Base-by-base conservation (phyloP, 345 rosid species). In the Citrus inodora region DNA sequence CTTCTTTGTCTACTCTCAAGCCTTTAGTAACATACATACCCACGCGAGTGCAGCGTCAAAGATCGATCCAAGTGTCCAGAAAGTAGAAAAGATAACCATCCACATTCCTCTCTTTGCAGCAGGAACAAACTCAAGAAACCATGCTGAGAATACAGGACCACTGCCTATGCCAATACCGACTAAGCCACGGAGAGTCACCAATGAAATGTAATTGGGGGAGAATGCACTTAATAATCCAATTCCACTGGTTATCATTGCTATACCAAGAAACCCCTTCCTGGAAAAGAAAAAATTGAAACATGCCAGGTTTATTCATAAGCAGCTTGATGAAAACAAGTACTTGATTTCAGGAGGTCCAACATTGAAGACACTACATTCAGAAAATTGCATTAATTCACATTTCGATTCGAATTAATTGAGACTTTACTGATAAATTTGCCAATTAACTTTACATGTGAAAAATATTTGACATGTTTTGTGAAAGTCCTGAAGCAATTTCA, bases 71-170 rank as follows among this genome's bases (percentile, higher is more conserved):
- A 46, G 51, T 7, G 92, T 86, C 90, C 90, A 90, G 76, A 86
- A 90, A 66, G 82, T 76, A 21, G 85, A 82, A 77, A 87, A 86
- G 58, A 90, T 48, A 56, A 88, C 85, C 93, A 86, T 87, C 92
- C 93, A 88, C 59, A 58, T 76, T 37, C 92, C 93, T 81, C 92
- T 74, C 6, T 83, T 89, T 32, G 89, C 73, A 62, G 94, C 75
- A 68, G 94, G 94, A 70, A 90, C 82, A 72, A 88, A 87, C 84
- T 90, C 93, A 22, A 90, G 73, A 78, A 87, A 86, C 93, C 90
- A 88, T n/a, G 92, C 76, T 53, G 81, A 76, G 76, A 88, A 88
- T 48, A 88, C 92, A 76, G 87, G 83, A 28, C 86, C 90, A 74
- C 93, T 90, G 69, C 93, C 92, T 53, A 86, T 71, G 64, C 93